Base-by-base conservation (phyloP, 192 early-diverging fungal genomes). In the Linnemannia schmuckeri region DNA sequence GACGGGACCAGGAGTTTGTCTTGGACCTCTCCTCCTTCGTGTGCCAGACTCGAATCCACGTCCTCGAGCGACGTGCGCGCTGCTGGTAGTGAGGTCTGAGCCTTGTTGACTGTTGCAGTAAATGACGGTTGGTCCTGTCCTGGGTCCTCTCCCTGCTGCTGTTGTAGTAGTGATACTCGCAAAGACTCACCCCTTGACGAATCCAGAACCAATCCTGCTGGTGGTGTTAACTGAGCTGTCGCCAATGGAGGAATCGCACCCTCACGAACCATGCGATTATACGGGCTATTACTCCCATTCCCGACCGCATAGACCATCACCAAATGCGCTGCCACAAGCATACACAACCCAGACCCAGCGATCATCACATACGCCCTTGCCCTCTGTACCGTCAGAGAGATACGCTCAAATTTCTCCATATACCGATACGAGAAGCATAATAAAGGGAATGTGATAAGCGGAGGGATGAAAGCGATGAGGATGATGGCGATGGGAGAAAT, bases 331-430 rank as follows among this genome's bases (percentile, higher is more conserved):
- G 74, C 85, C 24, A 87, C 71, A 0, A 87, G 41, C 49, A 81
- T 57, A 42, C 79, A 87, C 17, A 87, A 44, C 5, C 85, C 79
- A 1, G 76, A 81, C 30, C 85, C 85, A 10, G 85, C 85, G n/a
- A 87, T 33, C 71, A 81, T 87, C 41, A 87, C 41, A 55, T 87
- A 87, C 20, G 72, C 81, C 72, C 85, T 68, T 4, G 85, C 85
- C 9, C 85, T 71, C 42, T 81, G 85, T 0, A 81, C 72, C 2
- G 85, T 74, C 40, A 87, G 33, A 2, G 85, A 87, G 7, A 87
- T 75, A 47, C 70, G 49, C 4, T 61, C 24, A 49, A 87, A 87
- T 37, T 76, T 70, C 20, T 87, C 85, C 63, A 87, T 68, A 37
- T 71, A 78, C 0, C 85, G 79, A 12, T 87, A 87, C 2, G 80